Evolutionary conservation across 129 eudicot genomes (phyloP).

Genomic region (Chrysanthemum makinoi): DNA sequence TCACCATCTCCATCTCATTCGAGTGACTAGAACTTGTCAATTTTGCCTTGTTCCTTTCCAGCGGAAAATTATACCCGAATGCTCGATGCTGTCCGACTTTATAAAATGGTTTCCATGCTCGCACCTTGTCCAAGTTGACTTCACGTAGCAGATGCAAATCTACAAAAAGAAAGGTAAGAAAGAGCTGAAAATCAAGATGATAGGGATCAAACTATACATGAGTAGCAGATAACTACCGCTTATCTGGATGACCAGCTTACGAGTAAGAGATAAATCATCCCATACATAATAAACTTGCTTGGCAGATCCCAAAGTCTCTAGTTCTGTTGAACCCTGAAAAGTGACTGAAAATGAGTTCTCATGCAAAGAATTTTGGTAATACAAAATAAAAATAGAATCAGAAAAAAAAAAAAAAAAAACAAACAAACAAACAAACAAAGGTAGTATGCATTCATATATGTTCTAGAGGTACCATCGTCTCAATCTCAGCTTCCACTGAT

Average conservation of each 20-base stretch:
- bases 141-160: slow-evolving; percentile 76
- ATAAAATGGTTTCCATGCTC: slow-evolving; percentile 86
- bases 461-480: no score
- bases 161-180: slow-evolving; percentile 32
- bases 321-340: slow-evolving; percentile 70
- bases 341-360: background rate
- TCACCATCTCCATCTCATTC: slow-evolving; percentile 43
- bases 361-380: background rate
- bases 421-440: background rate
- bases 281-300: slow-evolving; percentile 72
- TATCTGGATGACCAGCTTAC: slow-evolving; percentile 77
- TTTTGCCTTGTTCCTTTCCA: slow-evolving; percentile 42
- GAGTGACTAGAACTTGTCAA: slow-evolving; percentile 35
- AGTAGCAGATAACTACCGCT: slow-evolving; percentile 48
- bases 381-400: no score
- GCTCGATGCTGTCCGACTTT: slow-evolving; percentile 58
- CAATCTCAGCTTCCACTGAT: no score
- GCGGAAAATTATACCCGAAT: slow-evolving; percentile 58
- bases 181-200: background rate
- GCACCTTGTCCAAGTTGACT: slow-evolving; percentile 90
- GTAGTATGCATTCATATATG: background rate
- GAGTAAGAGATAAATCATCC: slow-evolving; percentile 93
- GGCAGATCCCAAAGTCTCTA: slow-evolving; percentile 71
- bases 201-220: background rate
- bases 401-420: no score